phyloP scores from a whole-genome alignment of 305 asterid species.

The Plantago lanceolata region DNA sequence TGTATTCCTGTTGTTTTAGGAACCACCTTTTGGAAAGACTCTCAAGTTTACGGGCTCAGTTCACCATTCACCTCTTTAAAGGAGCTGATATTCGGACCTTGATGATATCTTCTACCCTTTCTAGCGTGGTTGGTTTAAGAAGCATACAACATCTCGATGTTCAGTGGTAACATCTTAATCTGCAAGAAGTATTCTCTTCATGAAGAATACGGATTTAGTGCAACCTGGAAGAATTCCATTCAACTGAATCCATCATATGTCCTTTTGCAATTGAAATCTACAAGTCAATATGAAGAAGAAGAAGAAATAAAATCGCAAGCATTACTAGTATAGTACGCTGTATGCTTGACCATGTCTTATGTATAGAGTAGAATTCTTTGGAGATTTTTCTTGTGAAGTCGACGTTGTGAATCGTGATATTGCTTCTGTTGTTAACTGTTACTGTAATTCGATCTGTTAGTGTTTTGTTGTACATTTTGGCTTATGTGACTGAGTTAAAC shows the following conservation, averaged over 20 bases:
- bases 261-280: neutral
- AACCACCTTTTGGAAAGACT: conserved; percentile 74
- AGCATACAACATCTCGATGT: neutral
- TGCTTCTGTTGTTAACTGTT: too few species aligned
- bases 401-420: too few species aligned
- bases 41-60: conserved; percentile 50
- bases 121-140: neutral
- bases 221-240: neutral
- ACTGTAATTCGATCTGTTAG: too few species aligned
- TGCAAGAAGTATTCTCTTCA: neutral
- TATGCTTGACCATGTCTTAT: neutral
- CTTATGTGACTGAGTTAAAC: too few species aligned
- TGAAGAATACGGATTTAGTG: neutral
- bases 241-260: neutral
- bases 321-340: too few species aligned
- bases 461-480: too few species aligned
- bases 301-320: too few species aligned
- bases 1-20: conserved; percentile 36
- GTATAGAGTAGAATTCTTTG: neutral
- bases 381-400: neutral
- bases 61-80: conserved; percentile 70
- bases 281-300: neutral
- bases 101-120: conserved; percentile 18
- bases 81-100: conserved; percentile 65
- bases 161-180: neutral